Conservation (phyloP, 1,284 basidiomycete species). For the Ganoderma lingzhi region DNA sequence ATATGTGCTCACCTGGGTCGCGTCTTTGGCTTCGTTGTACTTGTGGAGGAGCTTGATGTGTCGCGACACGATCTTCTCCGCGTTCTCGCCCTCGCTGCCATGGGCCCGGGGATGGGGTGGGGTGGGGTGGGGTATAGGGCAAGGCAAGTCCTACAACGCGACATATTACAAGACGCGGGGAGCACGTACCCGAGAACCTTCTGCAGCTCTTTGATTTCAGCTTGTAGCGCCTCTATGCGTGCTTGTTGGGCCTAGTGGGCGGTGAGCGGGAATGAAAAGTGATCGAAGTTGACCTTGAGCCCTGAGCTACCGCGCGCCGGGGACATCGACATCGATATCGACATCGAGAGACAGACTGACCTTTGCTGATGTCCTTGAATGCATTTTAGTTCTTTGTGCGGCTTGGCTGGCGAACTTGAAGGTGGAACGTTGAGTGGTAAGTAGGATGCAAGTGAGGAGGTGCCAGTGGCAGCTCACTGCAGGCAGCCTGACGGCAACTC, state of each 20-base stretch:
- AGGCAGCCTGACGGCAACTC: no score
- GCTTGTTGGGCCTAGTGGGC: conserved; percentile 59
- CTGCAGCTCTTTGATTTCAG: conserved; percentile 61
- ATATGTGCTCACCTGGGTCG: conserved; percentile 62
- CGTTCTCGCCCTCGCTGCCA: conserved; percentile 57
- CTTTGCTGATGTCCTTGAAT: conserved; percentile 35
- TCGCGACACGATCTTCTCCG: conserved; percentile 69
- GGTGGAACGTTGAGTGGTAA: no score
- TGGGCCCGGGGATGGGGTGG: not conserved
- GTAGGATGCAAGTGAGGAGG: not conserved
- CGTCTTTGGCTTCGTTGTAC: conserved; percentile 86
- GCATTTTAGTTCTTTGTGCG: conserved; percentile 25
- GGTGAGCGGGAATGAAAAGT: no score
- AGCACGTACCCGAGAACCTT: conserved; percentile 58
- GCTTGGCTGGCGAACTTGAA: no score
- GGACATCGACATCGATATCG: not conserved
- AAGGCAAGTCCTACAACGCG: not conserved
- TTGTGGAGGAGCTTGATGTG: conserved; percentile 78
- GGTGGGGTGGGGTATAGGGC: not conserved
- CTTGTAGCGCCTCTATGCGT: conserved; percentile 57
- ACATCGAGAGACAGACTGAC: conserved; percentile 15
- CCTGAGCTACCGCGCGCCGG: not conserved
- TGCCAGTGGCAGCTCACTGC: not conserved
- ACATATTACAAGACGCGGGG: not conserved
- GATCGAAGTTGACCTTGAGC: not conserved